A percentile compares a stretch with the other conserved stretches of the same genome.
These are phyloP conservation scores for Aspergillus versicolor DNA, from an alignment of 2,329 filamentous ascomycete genomes.

Conservation along the genomic window DNA sequence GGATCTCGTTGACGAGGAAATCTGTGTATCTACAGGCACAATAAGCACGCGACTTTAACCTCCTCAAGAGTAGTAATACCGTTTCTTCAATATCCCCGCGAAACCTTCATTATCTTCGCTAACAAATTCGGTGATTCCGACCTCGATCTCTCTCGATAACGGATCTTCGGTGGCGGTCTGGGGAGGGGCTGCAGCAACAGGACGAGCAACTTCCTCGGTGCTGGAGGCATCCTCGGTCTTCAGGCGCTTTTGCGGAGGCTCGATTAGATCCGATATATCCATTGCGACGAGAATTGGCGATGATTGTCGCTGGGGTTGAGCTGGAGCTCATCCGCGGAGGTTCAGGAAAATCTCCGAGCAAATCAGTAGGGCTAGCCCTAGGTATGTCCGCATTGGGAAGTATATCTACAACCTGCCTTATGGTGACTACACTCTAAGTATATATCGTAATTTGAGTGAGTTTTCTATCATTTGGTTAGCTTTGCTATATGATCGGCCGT, in stretches of 20 bases:
- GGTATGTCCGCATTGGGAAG: slow-evolving; percentile 22
- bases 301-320: slow-evolving; percentile 1
- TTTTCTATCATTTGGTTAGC: no score
- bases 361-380: slow-evolving; percentile 26
- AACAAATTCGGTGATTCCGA: slow-evolving; percentile 66
- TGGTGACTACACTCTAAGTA: no score
- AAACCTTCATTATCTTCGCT: slow-evolving; percentile 60
- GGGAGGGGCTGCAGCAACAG: slow-evolving; percentile 15
- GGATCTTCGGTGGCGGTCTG: slow-evolving; percentile 26
- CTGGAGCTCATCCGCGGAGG: slow-evolving; percentile 18
- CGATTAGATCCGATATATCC: slow-evolving; percentile 31
- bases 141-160: slow-evolving; percentile 43
- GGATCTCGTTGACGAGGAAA: slow-evolving; percentile 88
- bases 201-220: slow-evolving; percentile 17
- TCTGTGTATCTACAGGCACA: slow-evolving; percentile 70
- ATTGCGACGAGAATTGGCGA: slow-evolving; percentile 21
- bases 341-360: slow-evolving; percentile 13
- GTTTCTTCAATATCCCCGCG: slow-evolving; percentile 65
- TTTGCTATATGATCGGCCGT: no score
- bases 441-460: no score
- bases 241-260: slow-evolving; percentile 38
- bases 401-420: background rate
- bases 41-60: background rate
- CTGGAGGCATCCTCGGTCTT: slow-evolving; percentile 29
- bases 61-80: slow-evolving; percentile 37